Percentiles rank a stretch among this genome's conserved stretches.
Evolutionary conservation across 352 stramenopile species (phyloP).

Genomic region (Elongisporangium prolatum): DNA sequence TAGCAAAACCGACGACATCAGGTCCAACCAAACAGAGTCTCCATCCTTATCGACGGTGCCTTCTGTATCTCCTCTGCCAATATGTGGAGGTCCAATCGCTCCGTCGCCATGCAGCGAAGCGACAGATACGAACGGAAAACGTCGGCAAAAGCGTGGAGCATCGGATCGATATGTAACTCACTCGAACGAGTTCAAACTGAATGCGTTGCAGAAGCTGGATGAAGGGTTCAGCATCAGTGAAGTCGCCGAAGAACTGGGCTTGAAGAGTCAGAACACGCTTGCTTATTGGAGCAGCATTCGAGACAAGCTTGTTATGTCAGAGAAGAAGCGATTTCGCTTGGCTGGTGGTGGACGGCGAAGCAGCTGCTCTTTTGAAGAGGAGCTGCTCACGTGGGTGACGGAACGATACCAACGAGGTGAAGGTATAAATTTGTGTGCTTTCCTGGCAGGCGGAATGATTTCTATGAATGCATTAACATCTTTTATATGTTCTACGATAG

Average conservation of each 20-base stretch:
- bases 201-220: slow-evolving; percentile 60
- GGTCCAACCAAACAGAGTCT: not conserved
- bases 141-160: slow-evolving; percentile 34
- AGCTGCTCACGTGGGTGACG: slow-evolving; percentile 68
- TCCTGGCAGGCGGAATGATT: not conserved
- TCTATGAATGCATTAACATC: not conserved
- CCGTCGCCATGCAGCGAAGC: slow-evolving; percentile 1
- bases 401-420: slow-evolving; percentile 58
- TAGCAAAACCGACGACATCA: not conserved
- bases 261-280: slow-evolving; percentile 69
- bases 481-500: slow-evolving; percentile 11
- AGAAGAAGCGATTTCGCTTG: slow-evolving; percentile 74
- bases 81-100: not conserved
- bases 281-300: slow-evolving; percentile 77
- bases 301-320: slow-evolving; percentile 60
- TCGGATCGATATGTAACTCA: slow-evolving; percentile 64
- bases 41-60: not conserved
- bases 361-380: slow-evolving; percentile 70
- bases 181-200: slow-evolving; percentile 80
- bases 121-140: slow-evolving; percentile 7
- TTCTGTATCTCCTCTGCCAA: not conserved
- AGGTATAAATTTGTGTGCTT: slow-evolving; percentile 12
- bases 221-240: slow-evolving; percentile 58
- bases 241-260: slow-evolving; percentile 53
- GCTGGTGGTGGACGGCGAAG: slow-evolving; percentile 57